Evolutionary conservation across 2,329 filamentous ascomycete species (phyloP).

Genomic region (Penicillium sp.): DNA sequence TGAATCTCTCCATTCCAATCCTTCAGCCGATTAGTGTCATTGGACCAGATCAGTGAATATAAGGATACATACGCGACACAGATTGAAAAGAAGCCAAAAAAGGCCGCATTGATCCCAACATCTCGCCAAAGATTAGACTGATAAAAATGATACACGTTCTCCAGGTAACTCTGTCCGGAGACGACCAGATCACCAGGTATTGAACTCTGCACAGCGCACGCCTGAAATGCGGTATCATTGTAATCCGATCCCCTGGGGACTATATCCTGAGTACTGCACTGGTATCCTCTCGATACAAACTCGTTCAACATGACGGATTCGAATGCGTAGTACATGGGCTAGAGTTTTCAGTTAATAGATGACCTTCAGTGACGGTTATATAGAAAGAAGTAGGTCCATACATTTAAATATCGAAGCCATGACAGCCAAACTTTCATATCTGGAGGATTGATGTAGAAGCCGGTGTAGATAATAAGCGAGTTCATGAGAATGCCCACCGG

Average conservation of each 20-base stretch:
- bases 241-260: background rate
- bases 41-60: background rate
- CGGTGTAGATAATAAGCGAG: slow-evolving; percentile 31
- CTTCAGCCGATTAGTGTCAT: background rate
- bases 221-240: background rate
- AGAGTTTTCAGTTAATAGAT: background rate
- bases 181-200: background rate
- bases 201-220: background rate
- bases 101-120: slow-evolving; percentile 63
- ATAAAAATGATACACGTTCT: slow-evolving; percentile 52
- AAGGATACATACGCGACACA: background rate
- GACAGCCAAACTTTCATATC: slow-evolving; percentile 49
- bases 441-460: slow-evolving; percentile 37
- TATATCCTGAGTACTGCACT: slow-evolving; percentile 24
- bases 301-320: slow-evolving; percentile 30
- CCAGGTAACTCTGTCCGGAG: background rate
- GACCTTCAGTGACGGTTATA: background rate
- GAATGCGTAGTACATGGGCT: slow-evolving; percentile 27
- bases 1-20: background rate
- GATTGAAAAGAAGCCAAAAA: slow-evolving; percentile 56
- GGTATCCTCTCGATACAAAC: slow-evolving; percentile 24
- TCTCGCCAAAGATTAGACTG: slow-evolving; percentile 63
- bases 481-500: slow-evolving; percentile 29
- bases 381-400: background rate
- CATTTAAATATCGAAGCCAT: slow-evolving; percentile 34